Evolutionary conservation across 768 basidiomycete genomes (phyloP).

Genomic region (Serpula lacrymans): DNA sequence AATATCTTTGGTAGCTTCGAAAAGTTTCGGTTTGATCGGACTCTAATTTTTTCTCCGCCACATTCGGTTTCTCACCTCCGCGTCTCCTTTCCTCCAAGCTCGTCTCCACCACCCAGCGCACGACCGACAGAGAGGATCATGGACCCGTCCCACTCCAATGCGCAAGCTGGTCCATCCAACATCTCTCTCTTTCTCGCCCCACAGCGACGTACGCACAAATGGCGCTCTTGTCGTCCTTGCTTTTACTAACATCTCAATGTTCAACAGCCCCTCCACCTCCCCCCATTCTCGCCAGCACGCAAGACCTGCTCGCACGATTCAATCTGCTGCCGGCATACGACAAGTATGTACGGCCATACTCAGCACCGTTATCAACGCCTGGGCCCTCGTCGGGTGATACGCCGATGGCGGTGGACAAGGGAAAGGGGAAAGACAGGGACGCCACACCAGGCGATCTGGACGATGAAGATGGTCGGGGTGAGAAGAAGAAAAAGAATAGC

Average conservation of each 20-base stretch:
- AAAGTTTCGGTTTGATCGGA: no score
- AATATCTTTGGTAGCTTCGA: no score
- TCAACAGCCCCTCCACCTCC: slow-evolving; percentile 36
- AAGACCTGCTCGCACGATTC: slow-evolving; percentile 75
- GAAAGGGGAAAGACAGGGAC: slow-evolving; percentile 27
- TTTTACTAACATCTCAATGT: slow-evolving; percentile 24
- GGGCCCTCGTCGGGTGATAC: slow-evolving; percentile 15
- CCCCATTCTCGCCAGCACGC: slow-evolving; percentile 63
- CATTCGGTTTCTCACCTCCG: no score
- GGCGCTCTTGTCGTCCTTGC: no score
- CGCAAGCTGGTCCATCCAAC: no score
- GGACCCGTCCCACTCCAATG: no score
- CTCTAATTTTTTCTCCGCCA: no score
- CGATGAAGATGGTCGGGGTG: slow-evolving; percentile 52
- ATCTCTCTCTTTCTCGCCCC: background rate
- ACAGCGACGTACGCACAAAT: slow-evolving; percentile 2
- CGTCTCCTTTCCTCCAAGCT: no score
- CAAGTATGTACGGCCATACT: slow-evolving; percentile 68
- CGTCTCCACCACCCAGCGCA: no score
- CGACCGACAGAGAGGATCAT: no score
- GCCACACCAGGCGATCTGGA: slow-evolving; percentile 47
- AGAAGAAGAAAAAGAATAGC: slow-evolving; percentile 72
- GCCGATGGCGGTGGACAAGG: slow-evolving; percentile 19
- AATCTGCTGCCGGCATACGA: slow-evolving; percentile 72
- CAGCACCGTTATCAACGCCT: slow-evolving; percentile 26